Base-by-base conservation (phyloP, 2,329 filamentous ascomycete genomes). In the Hansfordia pulvinata region DNA sequence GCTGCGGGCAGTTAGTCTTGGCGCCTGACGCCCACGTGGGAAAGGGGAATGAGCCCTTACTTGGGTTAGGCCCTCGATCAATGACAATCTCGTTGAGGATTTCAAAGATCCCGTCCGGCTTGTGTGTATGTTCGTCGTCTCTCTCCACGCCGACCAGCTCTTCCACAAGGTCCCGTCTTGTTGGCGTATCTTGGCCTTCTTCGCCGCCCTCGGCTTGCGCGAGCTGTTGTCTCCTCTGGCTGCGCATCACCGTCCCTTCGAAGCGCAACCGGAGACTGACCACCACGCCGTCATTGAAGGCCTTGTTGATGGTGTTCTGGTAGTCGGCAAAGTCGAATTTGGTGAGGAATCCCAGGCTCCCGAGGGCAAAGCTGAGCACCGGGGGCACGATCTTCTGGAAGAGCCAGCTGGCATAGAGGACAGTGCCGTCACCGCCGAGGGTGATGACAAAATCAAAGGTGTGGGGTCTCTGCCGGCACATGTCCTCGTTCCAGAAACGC, bases 41-140 rank as follows among this genome's bases (percentile, higher is more conserved):
- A 7, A 17, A 8, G n/a, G 10, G 5, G 6, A 17, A 17, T 20
- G 9, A 14, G 19, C 6, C 62, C 76, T 59, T 58, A 84, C 79
- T 93, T 23, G 88, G 75, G 51, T 92, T 94, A 6, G 90, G 90
- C 1, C 90, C 90, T 11, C 90, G 69, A 45, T 98, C 90, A 17
- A 96, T 73, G 7, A 98, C 88, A n/a, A 96, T 75, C 49, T 98
- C 90, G 43, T 98, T 98, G 35, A 98, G 58, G 31, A 96, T 93
- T 51, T 93, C 83, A 49, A 76, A 84, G 2, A 81, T 86, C 20
- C 75, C 73, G 40, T 90, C 83, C 0, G 86, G 86, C 21, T 62
- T 68, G 56, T 96, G 90, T 0, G 88, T 96, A 38, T 77, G 72
- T 39, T 80, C 74, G 41, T 92, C 80, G 23, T 86, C 83, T 25